A percentile compares a stretch with the other conserved stretches of the same genome.
These are phyloP conservation scores for Scedosporium apiospermum DNA, from an alignment of 2,329 filamentous ascomycete species.

Conservation along the genomic window DNA sequence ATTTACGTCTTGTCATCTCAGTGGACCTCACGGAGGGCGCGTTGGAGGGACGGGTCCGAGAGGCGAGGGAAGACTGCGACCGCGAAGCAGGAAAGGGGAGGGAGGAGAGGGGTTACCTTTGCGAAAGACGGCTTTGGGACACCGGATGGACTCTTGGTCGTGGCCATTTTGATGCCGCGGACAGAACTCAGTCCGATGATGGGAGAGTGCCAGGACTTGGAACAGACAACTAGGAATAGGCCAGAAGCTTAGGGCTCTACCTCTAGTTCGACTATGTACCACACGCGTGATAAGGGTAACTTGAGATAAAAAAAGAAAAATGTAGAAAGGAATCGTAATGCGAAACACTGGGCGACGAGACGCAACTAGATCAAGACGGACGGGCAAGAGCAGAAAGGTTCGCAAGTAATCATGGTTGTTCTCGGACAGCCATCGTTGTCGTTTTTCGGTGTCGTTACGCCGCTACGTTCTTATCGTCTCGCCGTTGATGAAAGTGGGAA, in stretches of 20 bases:
- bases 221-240: background rate
- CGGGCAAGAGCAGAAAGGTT: background rate
- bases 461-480: background rate
- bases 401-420: conserved; percentile 6
- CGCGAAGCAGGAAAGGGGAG: background rate
- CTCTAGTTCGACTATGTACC: background rate
- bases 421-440: conserved; percentile 4
- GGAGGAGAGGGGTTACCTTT: conserved; percentile 42
- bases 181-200: background rate
- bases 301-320: background rate
- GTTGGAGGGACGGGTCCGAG: background rate
- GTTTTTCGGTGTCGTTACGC: background rate
- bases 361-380: conserved; percentile 5
- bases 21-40: background rate
- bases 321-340: background rate
- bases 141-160: conserved; percentile 35
- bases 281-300: background rate
- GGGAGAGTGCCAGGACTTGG: background rate
- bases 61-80: background rate
- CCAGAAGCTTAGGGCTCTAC: background rate
- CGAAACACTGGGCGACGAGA: background rate
- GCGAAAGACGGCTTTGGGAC: conserved; percentile 60
- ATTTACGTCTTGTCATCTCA: too few relatives aligned
- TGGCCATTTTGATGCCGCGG: conserved; percentile 28
- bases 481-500: background rate